Percentiles rank a stretch among this genome's conserved stretches.
phyloP scores from a whole-genome alignment of 495 filamentous ascomycete species.

The Acidiella bohemica region DNA sequence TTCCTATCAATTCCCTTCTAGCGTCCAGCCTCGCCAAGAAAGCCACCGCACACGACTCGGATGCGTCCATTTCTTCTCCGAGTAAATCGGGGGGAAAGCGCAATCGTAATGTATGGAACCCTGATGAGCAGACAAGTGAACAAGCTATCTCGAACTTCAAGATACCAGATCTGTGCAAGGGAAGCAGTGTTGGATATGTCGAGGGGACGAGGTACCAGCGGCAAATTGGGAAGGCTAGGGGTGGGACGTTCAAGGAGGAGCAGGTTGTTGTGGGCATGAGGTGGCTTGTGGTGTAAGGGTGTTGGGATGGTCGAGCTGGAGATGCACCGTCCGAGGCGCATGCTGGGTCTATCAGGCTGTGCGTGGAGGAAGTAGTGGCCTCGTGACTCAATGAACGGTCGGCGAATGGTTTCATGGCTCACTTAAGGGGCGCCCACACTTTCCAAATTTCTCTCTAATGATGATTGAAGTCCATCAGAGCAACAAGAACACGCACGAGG shows the following conservation, averaged over 20 bases:
- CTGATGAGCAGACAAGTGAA: conserved; percentile 4
- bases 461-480: no score
- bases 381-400: no score
- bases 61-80: neutral
- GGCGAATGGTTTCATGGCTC: no score
- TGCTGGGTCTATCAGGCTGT: no score
- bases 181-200: conserved; percentile 29
- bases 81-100: conserved; percentile 2
- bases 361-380: no score
- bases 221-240: conserved; percentile 25
- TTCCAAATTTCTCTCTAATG: no score
- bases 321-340: no score
- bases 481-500: no score
- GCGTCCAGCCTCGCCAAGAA: neutral
- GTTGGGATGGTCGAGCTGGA: no score
- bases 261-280: conserved; percentile 32
- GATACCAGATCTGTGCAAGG: conserved; percentile 22
- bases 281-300: conserved; percentile 25
- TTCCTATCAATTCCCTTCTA: conserved; percentile 2
- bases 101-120: conserved; percentile 7
- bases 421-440: no score
- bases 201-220: conserved; percentile 18
- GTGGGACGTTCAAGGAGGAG: conserved; percentile 27
- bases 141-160: conserved; percentile 13
- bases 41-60: neutral